These are phyloP conservation scores for Blastobotrys capitulatus DNA, from an alignment of 1,139 yeast species.

Conservation along the genomic window DNA sequence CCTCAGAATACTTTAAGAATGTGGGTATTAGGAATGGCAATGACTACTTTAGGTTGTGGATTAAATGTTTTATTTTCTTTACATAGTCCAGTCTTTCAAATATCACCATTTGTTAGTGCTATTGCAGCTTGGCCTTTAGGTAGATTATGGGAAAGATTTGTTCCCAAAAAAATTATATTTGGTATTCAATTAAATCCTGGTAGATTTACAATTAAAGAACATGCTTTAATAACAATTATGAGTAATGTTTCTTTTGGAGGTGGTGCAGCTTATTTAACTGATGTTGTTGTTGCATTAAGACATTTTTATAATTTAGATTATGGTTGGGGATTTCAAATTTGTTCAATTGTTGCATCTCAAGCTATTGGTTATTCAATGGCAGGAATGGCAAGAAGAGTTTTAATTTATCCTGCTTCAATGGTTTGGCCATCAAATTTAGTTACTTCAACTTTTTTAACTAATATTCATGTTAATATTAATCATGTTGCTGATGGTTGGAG, in stretches of 20 bases:
- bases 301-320: conserved; percentile 43
- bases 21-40: conserved; percentile 49
- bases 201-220: conserved; percentile 59
- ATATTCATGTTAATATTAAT: conserved; percentile 56
- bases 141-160: conserved; percentile 41
- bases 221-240: conserved; percentile 59
- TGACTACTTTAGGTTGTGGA: conserved; percentile 56
- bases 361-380: conserved; percentile 62
- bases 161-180: conserved; percentile 46
- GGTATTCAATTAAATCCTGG: conserved; percentile 51
- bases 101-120: conserved; percentile 53
- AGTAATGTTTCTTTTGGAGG: conserved; percentile 51
- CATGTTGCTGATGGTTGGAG: conserved; percentile 54
- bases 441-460: conserved; percentile 47
- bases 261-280: conserved; percentile 60
- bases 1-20: conserved; percentile 59
- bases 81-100: conserved; percentile 50
- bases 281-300: conserved; percentile 52
- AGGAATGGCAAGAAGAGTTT: conserved; percentile 50
- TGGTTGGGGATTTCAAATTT: conserved; percentile 48
- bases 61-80: conserved; percentile 56
- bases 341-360: conserved; percentile 52
- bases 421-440: conserved; percentile 57
- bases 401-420: conserved; percentile 58
- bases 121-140: conserved; percentile 63